A percentile compares a stretch with the other conserved stretches of the same genome.
These are phyloP conservation scores for Fomitopsis pulvina DNA, from an alignment of 768 basidiomycete species.

Conservation along the genomic window DNA sequence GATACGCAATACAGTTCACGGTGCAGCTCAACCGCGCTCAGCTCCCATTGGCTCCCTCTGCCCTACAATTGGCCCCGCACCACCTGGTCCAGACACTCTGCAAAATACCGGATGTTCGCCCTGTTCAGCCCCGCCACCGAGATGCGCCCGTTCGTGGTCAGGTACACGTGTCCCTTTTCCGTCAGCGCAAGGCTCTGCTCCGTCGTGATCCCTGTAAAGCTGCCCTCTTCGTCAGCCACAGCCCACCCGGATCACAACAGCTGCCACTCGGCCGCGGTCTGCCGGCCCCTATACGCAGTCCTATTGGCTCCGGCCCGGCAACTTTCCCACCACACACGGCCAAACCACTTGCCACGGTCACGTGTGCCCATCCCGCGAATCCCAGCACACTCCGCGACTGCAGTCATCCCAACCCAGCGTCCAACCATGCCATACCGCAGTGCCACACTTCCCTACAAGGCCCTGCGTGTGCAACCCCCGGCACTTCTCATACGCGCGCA, in stretches of 20 bases:
- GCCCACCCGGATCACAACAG: too few relatives aligned
- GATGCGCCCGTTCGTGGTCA: conserved; percentile 85
- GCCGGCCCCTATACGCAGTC: too few relatives aligned
- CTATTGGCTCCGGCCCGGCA: neutral
- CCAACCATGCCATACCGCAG: too few relatives aligned
- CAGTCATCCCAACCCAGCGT: neutral
- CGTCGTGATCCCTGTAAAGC: conserved; percentile 77
- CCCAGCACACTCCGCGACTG: neutral
- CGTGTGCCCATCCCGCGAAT: neutral
- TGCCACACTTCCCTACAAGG: neutral
- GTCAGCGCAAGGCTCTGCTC: conserved; percentile 62
- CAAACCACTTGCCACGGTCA: neutral
- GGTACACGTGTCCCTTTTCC: conserved; percentile 73
- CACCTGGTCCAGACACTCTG: conserved; percentile 58
- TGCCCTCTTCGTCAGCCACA: conserved; percentile 26
- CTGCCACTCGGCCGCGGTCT: too few relatives aligned
- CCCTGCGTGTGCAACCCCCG: too few relatives aligned
- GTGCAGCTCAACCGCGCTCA: neutral
- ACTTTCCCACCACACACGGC: neutral
- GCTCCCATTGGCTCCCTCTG: neutral
- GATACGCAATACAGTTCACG: neutral
- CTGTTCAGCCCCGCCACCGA: conserved; percentile 92
- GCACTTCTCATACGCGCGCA: too few relatives aligned
- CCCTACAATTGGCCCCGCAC: conserved; percentile 42
- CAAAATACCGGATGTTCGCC: conserved; percentile 73